A percentile compares a stretch with the other conserved stretches of the same genome.
Conservation (phyloP, 2,329 filamentous ascomycete genomes). For the Aspergillus sp. region DNA sequence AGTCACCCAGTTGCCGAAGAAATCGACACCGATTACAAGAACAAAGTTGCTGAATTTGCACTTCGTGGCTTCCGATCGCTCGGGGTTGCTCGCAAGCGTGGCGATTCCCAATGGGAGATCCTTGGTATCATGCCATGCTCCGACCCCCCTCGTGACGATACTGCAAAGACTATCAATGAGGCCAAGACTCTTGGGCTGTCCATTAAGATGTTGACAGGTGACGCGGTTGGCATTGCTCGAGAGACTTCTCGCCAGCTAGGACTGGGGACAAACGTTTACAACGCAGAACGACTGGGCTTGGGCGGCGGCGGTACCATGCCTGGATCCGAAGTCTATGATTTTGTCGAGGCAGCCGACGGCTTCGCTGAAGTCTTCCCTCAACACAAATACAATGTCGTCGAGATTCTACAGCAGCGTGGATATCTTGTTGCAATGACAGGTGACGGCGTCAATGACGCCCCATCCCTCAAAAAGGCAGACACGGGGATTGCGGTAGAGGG, state of each 20-base stretch:
- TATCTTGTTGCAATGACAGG: constrained; percentile 95
- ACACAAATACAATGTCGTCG: constrained; percentile 91
- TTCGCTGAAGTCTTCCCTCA: constrained; percentile 93
- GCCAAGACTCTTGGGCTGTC: constrained; percentile 80
- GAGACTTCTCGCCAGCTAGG: constrained; percentile 87
- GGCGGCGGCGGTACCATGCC: constrained; percentile 88
- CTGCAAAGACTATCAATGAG: constrained; percentile 82
- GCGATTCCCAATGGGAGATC: constrained; percentile 76
- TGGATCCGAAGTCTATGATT: constrained; percentile 89
- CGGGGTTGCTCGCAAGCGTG: constrained; percentile 84
- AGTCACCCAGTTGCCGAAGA: constrained; percentile 72
- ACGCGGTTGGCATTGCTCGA: constrained; percentile 85
- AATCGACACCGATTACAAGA: constrained; percentile 78
- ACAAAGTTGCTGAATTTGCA: constrained; percentile 85
- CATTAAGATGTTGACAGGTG: constrained; percentile 95
- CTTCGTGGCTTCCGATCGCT: constrained; percentile 91
- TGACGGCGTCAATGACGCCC: constrained; percentile 91
- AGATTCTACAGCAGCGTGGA: constrained; percentile 87
- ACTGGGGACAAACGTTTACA: constrained; percentile 89
- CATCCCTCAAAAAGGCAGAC: constrained; percentile 90
- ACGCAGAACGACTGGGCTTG: constrained; percentile 84
- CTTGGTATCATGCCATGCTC: constrained; percentile 93
- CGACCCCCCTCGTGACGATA: constrained; percentile 85
- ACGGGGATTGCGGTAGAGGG: constrained; percentile 93
- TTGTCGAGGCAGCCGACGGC: constrained; percentile 90